Evolutionary conservation across 257 asterid genomes (phyloP).

Genomic region (Salvia miltiorrhiza): DNA sequence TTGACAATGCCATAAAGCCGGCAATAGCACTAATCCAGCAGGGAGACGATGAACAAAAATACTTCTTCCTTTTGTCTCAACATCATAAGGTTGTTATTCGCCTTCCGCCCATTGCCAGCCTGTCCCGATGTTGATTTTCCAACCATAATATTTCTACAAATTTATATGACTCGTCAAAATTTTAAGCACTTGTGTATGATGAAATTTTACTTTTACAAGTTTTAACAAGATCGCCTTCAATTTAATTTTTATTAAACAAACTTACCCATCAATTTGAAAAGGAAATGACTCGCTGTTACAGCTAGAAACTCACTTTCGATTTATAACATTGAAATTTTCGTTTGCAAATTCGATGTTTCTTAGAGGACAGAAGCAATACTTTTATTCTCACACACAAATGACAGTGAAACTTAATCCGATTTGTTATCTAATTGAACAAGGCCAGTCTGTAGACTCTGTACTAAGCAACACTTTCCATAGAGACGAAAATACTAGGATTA

Average conservation of each 20-base stretch:
- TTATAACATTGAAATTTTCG: background rate
- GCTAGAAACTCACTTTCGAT: background rate
- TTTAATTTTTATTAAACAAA: background rate
- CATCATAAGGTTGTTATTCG: background rate
- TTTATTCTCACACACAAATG: too few relatives aligned
- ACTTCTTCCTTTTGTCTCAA: background rate
- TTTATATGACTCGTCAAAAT: background rate
- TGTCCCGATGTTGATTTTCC: conserved; percentile 9
- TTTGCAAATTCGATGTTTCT: too few relatives aligned
- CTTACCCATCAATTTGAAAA: background rate
- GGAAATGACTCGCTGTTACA: background rate
- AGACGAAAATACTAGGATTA: background rate
- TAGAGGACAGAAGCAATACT: background rate
- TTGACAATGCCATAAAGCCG: background rate
- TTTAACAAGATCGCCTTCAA: background rate
- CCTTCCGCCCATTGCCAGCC: background rate
- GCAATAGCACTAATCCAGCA: background rate
- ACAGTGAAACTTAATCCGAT: background rate
- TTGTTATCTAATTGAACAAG: background rate
- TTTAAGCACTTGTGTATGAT: background rate
- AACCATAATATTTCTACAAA: background rate
- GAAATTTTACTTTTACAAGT: background rate
- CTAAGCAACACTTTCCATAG: background rate
- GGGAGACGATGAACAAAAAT: background rate
- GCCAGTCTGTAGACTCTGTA: background rate